Conservation (phyloP, 164 flowering plant genomes). For the Aristolochia fimbriata region DNA sequence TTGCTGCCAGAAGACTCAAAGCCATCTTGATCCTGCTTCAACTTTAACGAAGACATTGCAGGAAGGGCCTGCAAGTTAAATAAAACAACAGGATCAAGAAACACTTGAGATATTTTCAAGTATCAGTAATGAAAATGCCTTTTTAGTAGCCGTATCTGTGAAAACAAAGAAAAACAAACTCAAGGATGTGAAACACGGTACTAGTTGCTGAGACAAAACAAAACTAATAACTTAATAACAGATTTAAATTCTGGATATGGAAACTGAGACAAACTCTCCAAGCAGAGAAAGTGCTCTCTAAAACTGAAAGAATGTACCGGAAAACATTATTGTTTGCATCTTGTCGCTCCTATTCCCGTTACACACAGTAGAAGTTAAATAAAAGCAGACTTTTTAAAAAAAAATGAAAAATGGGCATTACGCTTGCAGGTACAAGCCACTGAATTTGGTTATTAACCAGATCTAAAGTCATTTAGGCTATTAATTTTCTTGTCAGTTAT, state of each 20-base stretch:
- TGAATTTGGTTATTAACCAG: no score
- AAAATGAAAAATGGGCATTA: no score
- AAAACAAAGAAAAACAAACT: background rate
- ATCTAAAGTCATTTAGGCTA: no score
- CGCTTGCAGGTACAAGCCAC: no score
- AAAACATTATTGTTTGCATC: no score
- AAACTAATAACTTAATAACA: background rate
- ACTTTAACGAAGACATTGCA: slow-evolving; percentile 2
- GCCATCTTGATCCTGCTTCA: slow-evolving; percentile 24
- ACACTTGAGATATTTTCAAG: background rate
- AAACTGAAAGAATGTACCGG: no score
- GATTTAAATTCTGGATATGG: background rate
- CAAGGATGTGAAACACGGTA: background rate
- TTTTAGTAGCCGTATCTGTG: background rate
- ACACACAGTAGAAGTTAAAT: no score
- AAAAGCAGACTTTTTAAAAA: no score
- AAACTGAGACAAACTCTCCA: no score
- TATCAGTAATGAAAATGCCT: background rate
- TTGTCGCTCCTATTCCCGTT: no score
- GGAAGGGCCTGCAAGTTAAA: slow-evolving; percentile 9
- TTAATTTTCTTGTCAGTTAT: no score
- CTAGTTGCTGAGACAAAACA: background rate
- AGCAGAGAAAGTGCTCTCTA: no score
- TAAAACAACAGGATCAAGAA: background rate
- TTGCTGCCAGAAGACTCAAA: slow-evolving; percentile 28